Evolutionary conservation across 2,329 filamentous ascomycete genomes (phyloP), one percentile per base, ranked within the genome.

Genomic region (Epichloe aotearoae): DNA sequence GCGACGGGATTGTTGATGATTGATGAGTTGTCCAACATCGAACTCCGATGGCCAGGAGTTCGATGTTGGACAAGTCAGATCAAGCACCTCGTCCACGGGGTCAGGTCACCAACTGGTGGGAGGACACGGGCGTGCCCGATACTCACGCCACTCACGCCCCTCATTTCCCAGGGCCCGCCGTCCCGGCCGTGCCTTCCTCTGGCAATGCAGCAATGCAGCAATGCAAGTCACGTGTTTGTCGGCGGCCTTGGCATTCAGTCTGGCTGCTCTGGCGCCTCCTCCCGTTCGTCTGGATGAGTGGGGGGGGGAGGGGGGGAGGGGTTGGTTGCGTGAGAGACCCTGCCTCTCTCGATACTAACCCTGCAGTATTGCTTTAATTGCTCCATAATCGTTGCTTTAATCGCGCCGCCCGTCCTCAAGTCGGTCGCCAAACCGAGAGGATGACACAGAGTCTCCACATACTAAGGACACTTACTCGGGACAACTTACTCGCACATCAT

Each of bases 51-150:
- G 15, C 17, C 5, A 11, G 17, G 33, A 40, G 26, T 37, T 47
- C 26, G 36, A 34, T 14, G 20, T 17, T 39, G 42, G 38, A 11
- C 61, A 60, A 64, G 55, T 64, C 61, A 63, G 54, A 58, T 48
- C 55, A 54, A 52, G 39, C 19, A 44, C 10, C 39, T 53, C 50
- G 46, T 58, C 57, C 62, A 64, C 62, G 61, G 55, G 26, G 19
- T 2, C 26, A 26, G 54, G 26, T 26, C 26, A 26, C 58, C 52
- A 53, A 44, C 20, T 50, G 43, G 53, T 34, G 42, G 43, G 17
- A 36, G 44, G 52, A 4, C 30, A 19, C 3, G 8, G 36, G 46
- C 49, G 19, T 30, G 46, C 1, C 11, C 34, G 30, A 14, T 51
- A 54, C n/a, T n/a, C n/a, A n/a, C n/a, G n/a, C n/a, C 36, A 34